Percentiles rank a stretch among this genome's conserved stretches.
Conservation (phyloP, 2,329 filamentous ascomycete genomes). For the Cercospora berteroae region DNA sequence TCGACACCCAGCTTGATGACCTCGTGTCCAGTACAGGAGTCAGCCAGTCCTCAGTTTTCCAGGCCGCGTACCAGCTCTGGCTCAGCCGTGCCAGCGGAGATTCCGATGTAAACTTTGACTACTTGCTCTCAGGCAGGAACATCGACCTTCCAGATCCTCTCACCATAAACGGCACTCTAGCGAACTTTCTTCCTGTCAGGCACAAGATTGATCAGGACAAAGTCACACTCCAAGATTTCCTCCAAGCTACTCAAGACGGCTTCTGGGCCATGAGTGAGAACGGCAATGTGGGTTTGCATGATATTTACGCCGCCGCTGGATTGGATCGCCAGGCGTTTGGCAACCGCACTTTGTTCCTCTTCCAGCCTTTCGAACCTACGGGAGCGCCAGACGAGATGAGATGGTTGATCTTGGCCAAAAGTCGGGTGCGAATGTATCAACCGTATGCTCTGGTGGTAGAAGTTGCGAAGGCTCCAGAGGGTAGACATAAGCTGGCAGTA, state of each 20-base stretch:
- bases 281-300: neutral
- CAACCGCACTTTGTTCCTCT: conserved; percentile 3
- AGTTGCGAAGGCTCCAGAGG: neutral
- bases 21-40: neutral
- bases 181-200: neutral
- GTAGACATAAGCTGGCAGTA: neutral
- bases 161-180: neutral
- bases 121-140: neutral
- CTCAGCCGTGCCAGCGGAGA: neutral
- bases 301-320: neutral
- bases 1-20: neutral
- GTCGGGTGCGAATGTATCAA: neutral
- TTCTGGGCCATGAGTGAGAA: neutral
- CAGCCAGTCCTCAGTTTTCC: neutral
- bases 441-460: neutral
- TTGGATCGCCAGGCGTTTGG: neutral
- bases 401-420: neutral
- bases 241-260: neutral
- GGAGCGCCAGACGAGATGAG: conserved; percentile 1
- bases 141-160: neutral
- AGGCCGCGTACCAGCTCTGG: conserved; percentile 4
- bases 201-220: neutral
- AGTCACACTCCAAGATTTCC: neutral
- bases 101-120: neutral
- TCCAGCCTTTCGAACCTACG: neutral